phyloP scores from a whole-genome alignment of 768 basidiomycete genomes.

The Boletus speciosus region DNA sequence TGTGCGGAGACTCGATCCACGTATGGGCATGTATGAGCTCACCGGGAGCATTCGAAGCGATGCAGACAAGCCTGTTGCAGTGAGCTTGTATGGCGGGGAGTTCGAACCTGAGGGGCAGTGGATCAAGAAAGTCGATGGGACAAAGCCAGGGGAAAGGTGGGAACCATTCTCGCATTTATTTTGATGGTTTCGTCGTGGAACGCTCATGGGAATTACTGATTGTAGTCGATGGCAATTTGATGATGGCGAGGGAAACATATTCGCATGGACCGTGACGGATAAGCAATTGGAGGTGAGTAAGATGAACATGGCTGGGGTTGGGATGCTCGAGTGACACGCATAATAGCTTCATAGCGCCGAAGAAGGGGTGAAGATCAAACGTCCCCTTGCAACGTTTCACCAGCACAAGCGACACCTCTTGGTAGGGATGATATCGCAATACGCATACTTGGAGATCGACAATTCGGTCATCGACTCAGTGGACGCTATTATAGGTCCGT shows the following conservation, averaged over 20 bases:
- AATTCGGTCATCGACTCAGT: slow-evolving; percentile 30
- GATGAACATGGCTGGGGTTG: not conserved
- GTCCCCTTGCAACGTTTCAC: slow-evolving; percentile 34
- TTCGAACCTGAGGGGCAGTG: slow-evolving; percentile 30
- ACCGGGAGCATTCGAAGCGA: slow-evolving; percentile 34
- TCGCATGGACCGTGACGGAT: slow-evolving; percentile 16
- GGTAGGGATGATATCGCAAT: slow-evolving; percentile 34
- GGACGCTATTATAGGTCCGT: slow-evolving; percentile 36
- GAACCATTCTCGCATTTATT: not conserved
- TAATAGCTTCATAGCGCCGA: slow-evolving; percentile 27
- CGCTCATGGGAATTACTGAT: not conserved
- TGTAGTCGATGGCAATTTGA: slow-evolving; percentile 23
- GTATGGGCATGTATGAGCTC: slow-evolving; percentile 28
- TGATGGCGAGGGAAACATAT: slow-evolving; percentile 21
- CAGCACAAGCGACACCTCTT: slow-evolving; percentile 33
- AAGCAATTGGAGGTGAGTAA: slow-evolving; percentile 12
- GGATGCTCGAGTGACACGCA: not conserved
- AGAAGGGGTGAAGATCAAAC: slow-evolving; percentile 23
- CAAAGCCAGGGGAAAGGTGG: slow-evolving; percentile 13
- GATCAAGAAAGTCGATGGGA: slow-evolving; percentile 23
- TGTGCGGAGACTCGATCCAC: slow-evolving; percentile 31
- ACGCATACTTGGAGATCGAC: slow-evolving; percentile 37
- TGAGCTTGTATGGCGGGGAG: slow-evolving; percentile 28
- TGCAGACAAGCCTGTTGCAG: slow-evolving; percentile 26
- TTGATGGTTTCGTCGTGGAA: not conserved